phyloP scores from a whole-genome alignment of 1,139 yeast genomes.

The Eremothecium coryli region DNA sequence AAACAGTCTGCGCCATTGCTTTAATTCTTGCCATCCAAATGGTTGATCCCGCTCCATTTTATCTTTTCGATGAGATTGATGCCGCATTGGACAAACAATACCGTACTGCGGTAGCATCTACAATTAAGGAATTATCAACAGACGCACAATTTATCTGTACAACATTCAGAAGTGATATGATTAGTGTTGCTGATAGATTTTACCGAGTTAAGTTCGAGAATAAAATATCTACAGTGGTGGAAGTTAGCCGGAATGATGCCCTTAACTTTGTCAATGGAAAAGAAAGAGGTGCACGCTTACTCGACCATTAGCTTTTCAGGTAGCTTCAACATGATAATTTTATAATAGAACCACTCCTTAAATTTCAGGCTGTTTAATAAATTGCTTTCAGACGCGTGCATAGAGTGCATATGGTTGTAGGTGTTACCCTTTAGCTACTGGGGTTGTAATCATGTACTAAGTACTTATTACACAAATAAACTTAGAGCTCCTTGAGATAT shows the following conservation, averaged over 20 bases:
- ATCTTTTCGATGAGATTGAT: conserved; percentile 90
- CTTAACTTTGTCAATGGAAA: conserved; percentile 66
- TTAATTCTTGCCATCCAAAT: conserved; percentile 86
- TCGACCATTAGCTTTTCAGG: not conserved
- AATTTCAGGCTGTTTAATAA: too few relatives aligned
- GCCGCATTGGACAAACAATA: conserved; percentile 92
- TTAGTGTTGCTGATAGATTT: conserved; percentile 76
- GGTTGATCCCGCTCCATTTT: conserved; percentile 96
- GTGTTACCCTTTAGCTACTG: too few relatives aligned
- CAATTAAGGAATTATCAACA: conserved; percentile 56
- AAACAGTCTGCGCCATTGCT: conserved; percentile 89
- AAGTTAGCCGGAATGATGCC: conserved; percentile 66
- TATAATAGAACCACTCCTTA: too few relatives aligned
- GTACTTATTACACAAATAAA: too few relatives aligned
- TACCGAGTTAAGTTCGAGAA: conserved; percentile 81
- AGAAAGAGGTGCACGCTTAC: conserved; percentile 12
- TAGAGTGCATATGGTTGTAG: too few relatives aligned
- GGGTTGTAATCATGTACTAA: too few relatives aligned
- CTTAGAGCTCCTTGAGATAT: too few relatives aligned
- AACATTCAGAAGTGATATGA: conserved; percentile 89
- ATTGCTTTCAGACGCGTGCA: too few relatives aligned
- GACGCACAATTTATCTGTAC: conserved; percentile 90
- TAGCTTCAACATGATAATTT: too few relatives aligned
- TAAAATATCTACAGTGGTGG: conserved; percentile 71
- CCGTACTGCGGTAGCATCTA: conserved; percentile 75